Percentiles rank a stretch among this genome's conserved stretches.
Evolutionary conservation across 2,329 filamentous ascomycete species (phyloP).

Genomic region (Dichotomopilus funicola): DNA sequence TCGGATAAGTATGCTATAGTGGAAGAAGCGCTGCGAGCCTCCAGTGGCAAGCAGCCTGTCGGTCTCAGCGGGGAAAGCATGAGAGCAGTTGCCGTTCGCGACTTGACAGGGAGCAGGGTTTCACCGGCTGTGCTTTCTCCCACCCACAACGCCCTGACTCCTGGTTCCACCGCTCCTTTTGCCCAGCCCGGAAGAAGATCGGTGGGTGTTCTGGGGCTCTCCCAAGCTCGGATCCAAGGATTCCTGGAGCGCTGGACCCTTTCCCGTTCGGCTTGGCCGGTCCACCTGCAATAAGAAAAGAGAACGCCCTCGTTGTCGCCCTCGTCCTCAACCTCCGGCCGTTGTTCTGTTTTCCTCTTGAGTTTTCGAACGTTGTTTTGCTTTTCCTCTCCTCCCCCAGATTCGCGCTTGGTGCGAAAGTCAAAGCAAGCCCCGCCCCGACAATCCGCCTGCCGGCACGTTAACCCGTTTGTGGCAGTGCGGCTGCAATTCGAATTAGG

Average conservation of each 20-base stretch:
- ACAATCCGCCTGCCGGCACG: too few relatives aligned
- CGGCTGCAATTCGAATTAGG: too few relatives aligned
- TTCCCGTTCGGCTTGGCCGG: conserved; percentile 6
- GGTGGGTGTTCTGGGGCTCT: conserved; percentile 2
- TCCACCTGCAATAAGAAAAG: conserved; percentile 19
- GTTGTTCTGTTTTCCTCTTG: neutral
- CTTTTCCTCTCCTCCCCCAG: neutral
- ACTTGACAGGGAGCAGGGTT: conserved; percentile 12
- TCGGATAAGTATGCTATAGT: too few relatives aligned
- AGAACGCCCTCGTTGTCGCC: conserved; percentile 7
- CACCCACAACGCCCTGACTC: conserved; percentile 8
- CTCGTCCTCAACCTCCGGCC: conserved; percentile 3
- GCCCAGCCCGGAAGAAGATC: conserved; percentile 17
- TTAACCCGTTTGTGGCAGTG: too few relatives aligned
- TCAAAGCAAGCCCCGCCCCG: too few relatives aligned
- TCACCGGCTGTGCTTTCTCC: conserved; percentile 12
- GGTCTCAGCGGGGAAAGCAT: conserved; percentile 7
- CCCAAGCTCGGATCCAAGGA: conserved; percentile 13
- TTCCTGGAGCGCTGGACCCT: conserved; percentile 4
- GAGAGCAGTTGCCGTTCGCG: conserved; percentile 20
- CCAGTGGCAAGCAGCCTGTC: neutral
- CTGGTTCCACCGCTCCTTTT: conserved; percentile 23
- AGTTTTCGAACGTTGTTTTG: neutral
- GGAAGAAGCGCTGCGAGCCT: too few relatives aligned
- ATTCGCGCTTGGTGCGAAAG: too few relatives aligned